Base-by-base conservation (phyloP, 169 alveolate genomes). In the Eimeria sp. region DNA sequence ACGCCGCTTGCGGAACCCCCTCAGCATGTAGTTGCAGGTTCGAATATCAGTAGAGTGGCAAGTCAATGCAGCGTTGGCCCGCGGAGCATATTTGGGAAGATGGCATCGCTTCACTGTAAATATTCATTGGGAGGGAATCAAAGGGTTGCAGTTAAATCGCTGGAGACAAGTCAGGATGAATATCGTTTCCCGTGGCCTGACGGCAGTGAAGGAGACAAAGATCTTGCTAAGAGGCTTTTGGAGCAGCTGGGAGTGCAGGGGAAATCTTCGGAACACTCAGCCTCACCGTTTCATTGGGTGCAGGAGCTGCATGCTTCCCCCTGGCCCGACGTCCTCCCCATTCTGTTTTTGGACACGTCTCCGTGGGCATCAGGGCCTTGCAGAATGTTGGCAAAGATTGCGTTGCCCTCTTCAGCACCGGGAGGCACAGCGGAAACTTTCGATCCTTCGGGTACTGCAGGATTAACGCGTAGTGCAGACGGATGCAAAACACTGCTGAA, bases 141-240 rank as follows among this genome's bases (percentile, higher is more conserved):
- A 43, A 25, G 40, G 51, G 73, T 10, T 16, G 75, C 47, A 49
- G 27, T 34, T 20, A 22, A 83, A 7, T 18, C 47, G 18, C 54
- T 20, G 47, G 76, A 83, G 0, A 40, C 4, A 54, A 27, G 5
- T 43, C 34, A 51, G 9, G 40, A 34, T 61, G 22, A 30, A 5
- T 18, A 27, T 34, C 18, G 73, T 30, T 87, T 87, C 73, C 93
- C 93, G n/a, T 87, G 93, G 93, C 93, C 93, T 63, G 82, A 87
- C 58, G 93, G 93, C 47, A 87, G 93, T 49, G 93, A 87, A 63
- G 93, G 93, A 3, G 93, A 87, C 80, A 63, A 45, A 72, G 93
- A 87, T 34, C 93, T 87, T 34, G 93, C 93, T 67, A 22, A 40
- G 49, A 49, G 43, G 47, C 93, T 87, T 18, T 10, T 87, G 82